Evolutionary conservation across 768 basidiomycete species (phyloP), one percentile per base, ranked within the genome.

Genomic region (Mycena belliarum): DNA sequence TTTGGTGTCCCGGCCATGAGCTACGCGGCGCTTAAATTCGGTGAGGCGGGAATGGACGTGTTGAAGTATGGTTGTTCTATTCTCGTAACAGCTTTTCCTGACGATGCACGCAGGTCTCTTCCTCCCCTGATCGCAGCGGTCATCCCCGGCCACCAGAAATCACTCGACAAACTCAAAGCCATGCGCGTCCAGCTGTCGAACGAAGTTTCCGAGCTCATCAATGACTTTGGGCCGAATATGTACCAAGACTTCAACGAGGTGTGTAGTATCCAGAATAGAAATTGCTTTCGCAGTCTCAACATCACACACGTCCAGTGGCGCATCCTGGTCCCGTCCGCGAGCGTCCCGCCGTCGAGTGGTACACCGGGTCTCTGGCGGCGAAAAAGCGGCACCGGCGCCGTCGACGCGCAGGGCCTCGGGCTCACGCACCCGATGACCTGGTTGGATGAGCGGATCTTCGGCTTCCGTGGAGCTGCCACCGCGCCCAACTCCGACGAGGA

Each of bases 11-110:
- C 96, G 15, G 84, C 92, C 70, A 88, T 96, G 78, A 95, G 91
- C 54, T 92, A 89, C 67, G 92, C 93, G 6, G 93, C 96, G 7
- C 82, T 98, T 50, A 96, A 97, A 72, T 98, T 98, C 66, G 96
- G 96, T 41, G 96, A 98, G 71, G 96, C 95, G 32, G 96, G 95
- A 23, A 88, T 97, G 85, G 96, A 98, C 66, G 94, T 98, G 25
- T 79, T 95, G 43, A 63, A 63, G 57, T 60, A 32, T 28, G 45
- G 21, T 2, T 38, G 33, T 45, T 29, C 46, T 28, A 10, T 29
- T 44, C 20, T 15, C 16, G 12, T 32, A 12, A 12, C n/a, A n/a
- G n/a, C n/a, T n/a, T n/a, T n/a, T n/a, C n/a, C n/a, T n/a, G n/a
- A n/a, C n/a, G n/a, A n/a, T n/a, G n/a, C n/a, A n/a, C 10, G 29